Conservation (phyloP, 2,329 filamentous ascomycete species). For the Pseudogymnoascus sp. region DNA sequence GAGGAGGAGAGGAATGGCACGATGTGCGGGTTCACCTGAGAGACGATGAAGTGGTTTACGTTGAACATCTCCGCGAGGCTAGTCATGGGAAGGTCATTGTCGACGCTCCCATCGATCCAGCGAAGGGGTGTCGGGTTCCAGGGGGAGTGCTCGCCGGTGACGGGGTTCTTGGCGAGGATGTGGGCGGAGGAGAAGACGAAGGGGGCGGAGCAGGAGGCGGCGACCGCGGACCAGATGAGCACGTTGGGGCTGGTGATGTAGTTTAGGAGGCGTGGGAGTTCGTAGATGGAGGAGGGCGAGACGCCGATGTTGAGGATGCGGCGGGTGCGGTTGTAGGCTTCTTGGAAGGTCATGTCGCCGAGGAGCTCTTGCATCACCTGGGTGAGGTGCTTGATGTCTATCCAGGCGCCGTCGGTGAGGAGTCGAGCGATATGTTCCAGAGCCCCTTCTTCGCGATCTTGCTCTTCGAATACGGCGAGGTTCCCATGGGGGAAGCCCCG, state of each 20-base stretch:
- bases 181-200: constrained; percentile 73
- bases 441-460: constrained; percentile 51
- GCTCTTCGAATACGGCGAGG: constrained; percentile 53
- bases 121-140: constrained; percentile 81
- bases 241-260: constrained; percentile 92
- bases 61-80: constrained; percentile 92
- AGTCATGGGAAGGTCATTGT: constrained; percentile 88
- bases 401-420: constrained; percentile 73
- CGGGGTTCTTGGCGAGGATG: constrained; percentile 74
- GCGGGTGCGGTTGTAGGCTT: constrained; percentile 89
- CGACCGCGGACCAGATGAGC: constrained; percentile 91
- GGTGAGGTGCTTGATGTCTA: constrained; percentile 73
- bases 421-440: constrained; percentile 62
- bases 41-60: constrained; percentile 96
- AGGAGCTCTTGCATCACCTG: constrained; percentile 73
- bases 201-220: constrained; percentile 90
- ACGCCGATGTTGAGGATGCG: constrained; percentile 92
- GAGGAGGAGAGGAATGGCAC: constrained; percentile 76
- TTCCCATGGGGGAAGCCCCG: constrained; percentile 53
- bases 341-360: constrained; percentile 88
- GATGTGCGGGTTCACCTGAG: constrained; percentile 92
- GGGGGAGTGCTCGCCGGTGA: constrained; percentile 64
- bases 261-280: constrained; percentile 78
- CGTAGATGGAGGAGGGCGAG: constrained; percentile 78
- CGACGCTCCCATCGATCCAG: constrained; percentile 92